Evolutionary conservation across 495 filamentous ascomycete genomes (phyloP).

Genomic region (Penicillium coprophilum): DNA sequence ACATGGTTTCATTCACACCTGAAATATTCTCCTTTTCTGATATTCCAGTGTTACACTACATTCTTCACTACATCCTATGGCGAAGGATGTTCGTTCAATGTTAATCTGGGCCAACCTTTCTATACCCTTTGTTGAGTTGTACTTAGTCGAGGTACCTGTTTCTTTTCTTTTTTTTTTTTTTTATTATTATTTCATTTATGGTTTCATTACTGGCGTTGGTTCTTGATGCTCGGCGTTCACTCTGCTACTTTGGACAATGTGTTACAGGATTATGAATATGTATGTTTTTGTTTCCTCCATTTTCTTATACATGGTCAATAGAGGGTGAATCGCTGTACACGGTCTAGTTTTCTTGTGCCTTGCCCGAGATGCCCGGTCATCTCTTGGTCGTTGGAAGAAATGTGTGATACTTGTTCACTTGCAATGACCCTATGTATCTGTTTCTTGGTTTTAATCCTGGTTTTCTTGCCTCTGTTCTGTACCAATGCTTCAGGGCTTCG

Average conservation of each 20-base stretch:
- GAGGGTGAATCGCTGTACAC: constrained; percentile 1
- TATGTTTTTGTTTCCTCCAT: constrained; percentile 14
- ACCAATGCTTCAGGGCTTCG: background rate
- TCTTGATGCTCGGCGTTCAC: constrained; percentile 20
- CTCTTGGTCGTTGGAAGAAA: background rate
- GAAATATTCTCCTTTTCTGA: constrained; percentile 21
- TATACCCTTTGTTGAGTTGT: constrained; percentile 46
- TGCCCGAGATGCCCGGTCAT: background rate
- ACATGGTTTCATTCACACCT: constrained; percentile 24
- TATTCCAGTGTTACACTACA: constrained; percentile 19
- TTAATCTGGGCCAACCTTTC: constrained; percentile 46
- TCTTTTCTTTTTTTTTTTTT: constrained; percentile 14
- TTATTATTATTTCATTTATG: no score
- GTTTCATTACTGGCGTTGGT: constrained; percentile 14
- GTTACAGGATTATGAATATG: constrained; percentile 30
- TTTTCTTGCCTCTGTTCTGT: background rate
- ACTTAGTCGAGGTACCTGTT: constrained; percentile 28
- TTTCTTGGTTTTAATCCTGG: background rate
- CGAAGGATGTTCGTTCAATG: constrained; percentile 33
- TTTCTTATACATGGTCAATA: constrained; percentile 12
- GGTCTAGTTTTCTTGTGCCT: constrained; percentile 6
- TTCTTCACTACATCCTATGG: constrained; percentile 21
- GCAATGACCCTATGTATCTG: background rate
- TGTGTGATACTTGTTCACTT: constrained; percentile 3
- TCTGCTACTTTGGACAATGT: constrained; percentile 15